phyloP scores from a whole-genome alignment of 2,329 filamentous ascomycete species.

The Salinomyces thailandicus region DNA sequence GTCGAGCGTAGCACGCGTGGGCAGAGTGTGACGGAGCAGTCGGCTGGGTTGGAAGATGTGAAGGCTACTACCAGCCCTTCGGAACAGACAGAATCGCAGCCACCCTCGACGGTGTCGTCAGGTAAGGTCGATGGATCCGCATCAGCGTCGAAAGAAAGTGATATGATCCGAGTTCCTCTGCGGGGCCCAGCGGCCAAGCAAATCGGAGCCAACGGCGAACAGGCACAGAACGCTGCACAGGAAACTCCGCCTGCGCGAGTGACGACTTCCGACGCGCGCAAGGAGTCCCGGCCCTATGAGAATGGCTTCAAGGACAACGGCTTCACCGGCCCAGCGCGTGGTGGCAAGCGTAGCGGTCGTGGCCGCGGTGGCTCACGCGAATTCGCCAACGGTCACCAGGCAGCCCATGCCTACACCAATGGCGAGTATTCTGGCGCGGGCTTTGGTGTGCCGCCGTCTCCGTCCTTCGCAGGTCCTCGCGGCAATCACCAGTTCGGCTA shows the following conservation, averaged over 20 bases:
- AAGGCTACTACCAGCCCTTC: not conserved
- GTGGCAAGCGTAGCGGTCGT: conserved; percentile 23
- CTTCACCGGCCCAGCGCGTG: conserved; percentile 12
- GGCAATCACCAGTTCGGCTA: conserved; percentile 19
- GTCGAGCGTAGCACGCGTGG: conserved; percentile 4
- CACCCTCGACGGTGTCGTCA: conserved; percentile 6
- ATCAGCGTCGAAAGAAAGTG: conserved; percentile 6
- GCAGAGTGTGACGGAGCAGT: conserved; percentile 2
- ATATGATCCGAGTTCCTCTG: conserved; percentile 10
- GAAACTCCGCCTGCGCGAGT: not conserved
- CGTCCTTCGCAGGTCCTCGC: conserved; percentile 20
- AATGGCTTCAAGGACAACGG: conserved; percentile 15
- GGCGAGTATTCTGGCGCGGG: conserved; percentile 17
- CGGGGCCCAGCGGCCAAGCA: conserved; percentile 7
- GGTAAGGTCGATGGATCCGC: conserved; percentile 2
- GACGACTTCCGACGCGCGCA: conserved; percentile 11
- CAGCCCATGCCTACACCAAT: conserved; percentile 11
- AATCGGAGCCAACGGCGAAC: conserved; percentile 5
- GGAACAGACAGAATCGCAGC: not conserved
- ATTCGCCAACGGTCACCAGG: conserved; percentile 21
- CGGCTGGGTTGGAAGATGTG: too few species aligned
- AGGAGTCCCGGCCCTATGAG: conserved; percentile 15
- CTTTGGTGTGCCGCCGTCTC: conserved; percentile 19
- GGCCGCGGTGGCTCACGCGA: conserved; percentile 25
- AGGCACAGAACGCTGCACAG: not conserved